Evolutionary conservation across 306 rosid genomes (phyloP).

Genomic region (Casuarina equisetifolia): DNA sequence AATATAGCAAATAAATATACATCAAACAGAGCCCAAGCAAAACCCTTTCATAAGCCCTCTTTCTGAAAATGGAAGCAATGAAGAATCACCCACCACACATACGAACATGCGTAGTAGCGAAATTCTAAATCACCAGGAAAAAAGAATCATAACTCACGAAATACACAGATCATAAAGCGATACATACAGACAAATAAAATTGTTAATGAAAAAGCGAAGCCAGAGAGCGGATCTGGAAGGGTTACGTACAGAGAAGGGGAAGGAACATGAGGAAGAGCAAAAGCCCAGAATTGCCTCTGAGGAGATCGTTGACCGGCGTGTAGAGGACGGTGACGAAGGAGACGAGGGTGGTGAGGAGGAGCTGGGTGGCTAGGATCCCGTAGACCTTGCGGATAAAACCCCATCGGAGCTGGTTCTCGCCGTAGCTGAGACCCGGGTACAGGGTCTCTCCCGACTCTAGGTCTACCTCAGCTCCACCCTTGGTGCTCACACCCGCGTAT

Average conservation of each 20-base stretch:
- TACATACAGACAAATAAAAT: neutral
- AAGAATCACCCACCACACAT: neutral
- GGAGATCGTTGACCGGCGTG: conserved; percentile 72
- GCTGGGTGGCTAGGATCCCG: conserved; percentile 82
- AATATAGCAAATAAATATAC: neutral
- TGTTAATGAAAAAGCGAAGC: conserved; percentile 1
- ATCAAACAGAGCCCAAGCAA: neutral
- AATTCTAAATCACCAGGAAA: neutral
- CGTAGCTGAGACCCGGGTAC: conserved; percentile 70
- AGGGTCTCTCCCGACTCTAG: conserved; percentile 80
- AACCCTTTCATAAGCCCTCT: neutral
- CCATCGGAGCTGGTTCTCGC: conserved; percentile 98
- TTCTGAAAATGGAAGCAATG: neutral
- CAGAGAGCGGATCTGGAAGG: neutral
- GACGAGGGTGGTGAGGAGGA: conserved; percentile 75
- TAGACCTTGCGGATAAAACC: conserved; percentile 94
- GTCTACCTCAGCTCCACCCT: conserved; percentile 51
- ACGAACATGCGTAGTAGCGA: too few species aligned
- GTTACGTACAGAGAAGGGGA: conserved; percentile 68
- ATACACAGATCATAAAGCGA: neutral
- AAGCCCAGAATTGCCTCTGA: conserved; percentile 64
- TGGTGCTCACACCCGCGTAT: conserved; percentile 46
- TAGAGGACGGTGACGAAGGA: conserved; percentile 74
- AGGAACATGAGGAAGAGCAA: conserved; percentile 75
- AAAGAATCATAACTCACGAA: neutral